Evolutionary conservation across 2,329 filamentous ascomycete genomes (phyloP).

Genomic region (Phialocephala subalpina): DNA sequence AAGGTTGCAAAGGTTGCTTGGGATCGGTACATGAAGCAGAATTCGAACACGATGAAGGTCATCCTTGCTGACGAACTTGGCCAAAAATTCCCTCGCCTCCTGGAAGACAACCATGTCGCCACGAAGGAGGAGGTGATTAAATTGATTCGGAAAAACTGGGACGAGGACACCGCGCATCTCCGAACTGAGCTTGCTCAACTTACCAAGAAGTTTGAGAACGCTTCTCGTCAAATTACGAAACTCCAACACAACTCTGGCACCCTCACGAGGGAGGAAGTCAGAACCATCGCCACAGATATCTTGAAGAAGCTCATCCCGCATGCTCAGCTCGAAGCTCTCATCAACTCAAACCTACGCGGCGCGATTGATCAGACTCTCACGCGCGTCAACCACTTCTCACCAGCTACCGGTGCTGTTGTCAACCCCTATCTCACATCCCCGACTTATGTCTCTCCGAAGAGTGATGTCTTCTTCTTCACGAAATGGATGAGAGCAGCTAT

Average conservation of each 20-base stretch:
- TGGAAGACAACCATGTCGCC: conserved; percentile 33
- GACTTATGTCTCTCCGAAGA: conserved; percentile 52
- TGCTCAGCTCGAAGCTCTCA: conserved; percentile 40
- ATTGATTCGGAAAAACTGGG: conserved; percentile 88
- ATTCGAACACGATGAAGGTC: conserved; percentile 25
- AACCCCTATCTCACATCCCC: conserved; percentile 68
- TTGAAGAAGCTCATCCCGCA: conserved; percentile 31
- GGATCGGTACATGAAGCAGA: conserved; percentile 30
- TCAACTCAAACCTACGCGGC: conserved; percentile 35
- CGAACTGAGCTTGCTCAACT: conserved; percentile 30
- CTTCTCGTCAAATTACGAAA: conserved; percentile 24
- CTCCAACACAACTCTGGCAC: conserved; percentile 23
- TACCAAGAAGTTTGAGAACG: conserved; percentile 27
- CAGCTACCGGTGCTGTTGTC: conserved; percentile 70
- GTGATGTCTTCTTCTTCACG: conserved; percentile 36
- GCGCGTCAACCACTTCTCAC: conserved; percentile 78
- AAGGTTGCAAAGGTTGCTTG: conserved; percentile 16
- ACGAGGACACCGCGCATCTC: conserved; percentile 29
- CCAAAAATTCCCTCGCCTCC: conserved; percentile 31
- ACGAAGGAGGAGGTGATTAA: conserved; percentile 71
- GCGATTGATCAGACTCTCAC: conserved; percentile 25
- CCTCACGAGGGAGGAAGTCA: conserved; percentile 30
- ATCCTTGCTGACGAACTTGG: conserved; percentile 30
- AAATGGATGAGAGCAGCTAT: conserved; percentile 38
- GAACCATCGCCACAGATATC: conserved; percentile 27